Base-by-base conservation (phyloP, 305 asterid species). In the Fraxinus ornus region DNA sequence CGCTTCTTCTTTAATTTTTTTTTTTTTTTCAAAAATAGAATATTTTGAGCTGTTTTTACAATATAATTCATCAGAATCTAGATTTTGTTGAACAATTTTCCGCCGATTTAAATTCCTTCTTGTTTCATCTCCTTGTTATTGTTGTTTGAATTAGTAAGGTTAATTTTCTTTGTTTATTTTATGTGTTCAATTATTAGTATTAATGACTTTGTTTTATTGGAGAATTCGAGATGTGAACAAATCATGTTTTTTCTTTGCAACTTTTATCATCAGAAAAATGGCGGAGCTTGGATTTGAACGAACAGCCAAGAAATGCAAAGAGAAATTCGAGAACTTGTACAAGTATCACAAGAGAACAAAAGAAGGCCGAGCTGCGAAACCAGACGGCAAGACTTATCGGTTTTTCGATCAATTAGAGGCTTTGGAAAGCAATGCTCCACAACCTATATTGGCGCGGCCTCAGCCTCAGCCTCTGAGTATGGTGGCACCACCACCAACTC, bases 311-410 rank as follows among this genome's bases (percentile, higher is more conserved):
- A 96, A 96, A 87, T 96, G 99, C 87, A 94, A 92, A 76, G 99
- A 96, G 89, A 95, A 95, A 85, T 95, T 94, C 71, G 99, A 95
- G 89, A 94, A 95, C 82, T 97, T 96, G 37, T 92, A 86, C 89
- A 96, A 96, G 81, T 96, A 96, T 85, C 98, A 96, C 89, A 94
- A 91, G 87, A 80, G 98, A 76, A 96, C 99, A n/a, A 93, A 90
- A 87, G 98, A 92, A 30, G 94, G 97, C 62, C 94, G 99, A 0
- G 89, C 97, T 3, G 85, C 98, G 0, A 96, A 96, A 78, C 84
- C 99, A 1, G 97, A 93, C 84, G 98, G 98, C 39, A 96, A 96
- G 68, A 90, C 90, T 0, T 96, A 96, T 32, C 90, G 98, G 0
- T 96, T 96, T 80, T 96, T 93, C 73, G 98, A 96, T 17, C 97